These are phyloP conservation scores for Arthrobotrys sinensis DNA, from an alignment of 2,329 filamentous ascomycete genomes.

Conservation along the genomic window DNA sequence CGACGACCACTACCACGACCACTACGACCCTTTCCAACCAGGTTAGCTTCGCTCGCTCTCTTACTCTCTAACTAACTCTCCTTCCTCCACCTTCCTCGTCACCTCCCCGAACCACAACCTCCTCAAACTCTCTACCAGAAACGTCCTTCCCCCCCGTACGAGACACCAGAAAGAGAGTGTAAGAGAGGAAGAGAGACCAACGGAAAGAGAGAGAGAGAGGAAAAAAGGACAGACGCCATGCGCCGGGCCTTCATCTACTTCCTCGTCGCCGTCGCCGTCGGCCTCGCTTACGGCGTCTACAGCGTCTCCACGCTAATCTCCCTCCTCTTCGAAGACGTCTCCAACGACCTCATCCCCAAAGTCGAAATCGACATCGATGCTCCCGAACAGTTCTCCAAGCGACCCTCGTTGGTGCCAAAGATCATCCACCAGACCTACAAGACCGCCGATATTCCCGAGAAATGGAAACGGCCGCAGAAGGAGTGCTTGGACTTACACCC, in stretches of 20 bases:
- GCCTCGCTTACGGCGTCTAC: conserved; percentile 77
- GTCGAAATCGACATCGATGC: conserved; percentile 78
- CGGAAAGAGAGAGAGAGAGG: background rate
- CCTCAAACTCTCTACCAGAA: conserved; percentile 80
- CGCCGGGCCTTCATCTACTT: conserved; percentile 71
- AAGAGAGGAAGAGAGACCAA: background rate
- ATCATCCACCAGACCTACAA: conserved; percentile 85
- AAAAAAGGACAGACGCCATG: conserved; percentile 52
- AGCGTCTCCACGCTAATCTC: conserved; percentile 80
- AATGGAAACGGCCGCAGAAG: conserved; percentile 77
- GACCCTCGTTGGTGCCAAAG: conserved; percentile 78
- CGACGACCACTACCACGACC: no score
- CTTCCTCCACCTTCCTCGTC: conserved; percentile 54
- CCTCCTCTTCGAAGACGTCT: conserved; percentile 78
- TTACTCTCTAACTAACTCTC: conserved; percentile 76
- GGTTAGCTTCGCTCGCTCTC: conserved; percentile 78
- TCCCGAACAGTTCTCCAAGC: conserved; percentile 72
- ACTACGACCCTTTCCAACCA: conserved; percentile 85
- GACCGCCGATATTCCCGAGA: conserved; percentile 77
- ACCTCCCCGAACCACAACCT: background rate
- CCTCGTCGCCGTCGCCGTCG: conserved; percentile 76
- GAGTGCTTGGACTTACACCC: conserved; percentile 78
- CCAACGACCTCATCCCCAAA: conserved; percentile 77
- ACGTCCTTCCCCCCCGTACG: conserved; percentile 75
- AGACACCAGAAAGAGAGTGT: conserved; percentile 73